Evolutionary conservation across 176 grass and related monocot genomes (phyloP).

Genomic region (Carex kokanica): DNA sequence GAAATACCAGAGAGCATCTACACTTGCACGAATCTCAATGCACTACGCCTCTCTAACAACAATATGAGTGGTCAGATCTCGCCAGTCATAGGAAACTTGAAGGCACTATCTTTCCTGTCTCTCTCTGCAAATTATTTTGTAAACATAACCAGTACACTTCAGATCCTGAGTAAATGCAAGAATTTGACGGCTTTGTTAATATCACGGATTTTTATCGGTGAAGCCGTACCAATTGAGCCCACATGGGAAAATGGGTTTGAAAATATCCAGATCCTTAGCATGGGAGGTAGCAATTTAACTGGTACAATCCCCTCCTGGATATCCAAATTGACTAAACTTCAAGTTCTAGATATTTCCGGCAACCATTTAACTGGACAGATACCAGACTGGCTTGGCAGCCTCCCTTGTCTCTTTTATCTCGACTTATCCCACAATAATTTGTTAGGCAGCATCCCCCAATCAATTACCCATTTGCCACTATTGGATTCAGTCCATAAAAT

Average conservation of each 20-base stretch:
- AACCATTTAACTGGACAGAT: constrained; percentile 57
- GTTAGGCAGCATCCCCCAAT: constrained; percentile 46
- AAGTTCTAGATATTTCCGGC: constrained; percentile 55
- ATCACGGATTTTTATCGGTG: constrained; percentile 49
- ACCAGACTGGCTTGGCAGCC: constrained; percentile 51
- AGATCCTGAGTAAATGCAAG: constrained; percentile 52
- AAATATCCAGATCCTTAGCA: constrained; percentile 47
- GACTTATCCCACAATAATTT: constrained; percentile 57
- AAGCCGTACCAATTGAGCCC: constrained; percentile 35
- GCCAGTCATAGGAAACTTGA: constrained; percentile 46
- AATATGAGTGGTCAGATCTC: constrained; percentile 48
- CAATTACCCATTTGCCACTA: constrained; percentile 47
- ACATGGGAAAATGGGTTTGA: constrained; percentile 46
- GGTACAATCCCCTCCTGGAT: constrained; percentile 65
- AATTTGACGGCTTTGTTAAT: constrained; percentile 50
- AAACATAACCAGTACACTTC: constrained; percentile 57
- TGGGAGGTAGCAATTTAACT: constrained; percentile 35
- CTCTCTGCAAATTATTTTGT: constrained; percentile 45
- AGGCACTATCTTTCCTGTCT: constrained; percentile 55
- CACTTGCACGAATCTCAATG: constrained; percentile 54
- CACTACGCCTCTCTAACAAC: constrained; percentile 56
- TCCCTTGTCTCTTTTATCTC: constrained; percentile 57
- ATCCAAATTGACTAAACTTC: constrained; percentile 49
- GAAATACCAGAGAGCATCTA: constrained; percentile 64
- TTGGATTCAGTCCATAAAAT: constrained; percentile 38